Conservation (phyloP, 148 eudicot species). For the Cornus suecica region DNA sequence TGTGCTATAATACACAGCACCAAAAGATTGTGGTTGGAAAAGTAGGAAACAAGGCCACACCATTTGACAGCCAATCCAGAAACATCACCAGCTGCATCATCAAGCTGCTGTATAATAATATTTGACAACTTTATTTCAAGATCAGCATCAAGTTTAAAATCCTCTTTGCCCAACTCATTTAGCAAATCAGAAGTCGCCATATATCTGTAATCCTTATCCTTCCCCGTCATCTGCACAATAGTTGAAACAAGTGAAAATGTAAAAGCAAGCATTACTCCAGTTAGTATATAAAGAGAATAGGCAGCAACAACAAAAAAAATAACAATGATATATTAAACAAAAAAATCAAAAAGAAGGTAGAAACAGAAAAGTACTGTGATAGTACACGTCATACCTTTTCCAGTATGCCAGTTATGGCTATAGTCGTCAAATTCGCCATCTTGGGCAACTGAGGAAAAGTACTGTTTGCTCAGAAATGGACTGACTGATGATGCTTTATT, state of each 20-base stretch:
- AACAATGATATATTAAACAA: too few relatives aligned
- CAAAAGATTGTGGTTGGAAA: not conserved
- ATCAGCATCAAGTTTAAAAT: constrained; percentile 70
- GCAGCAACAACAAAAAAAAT: not conserved
- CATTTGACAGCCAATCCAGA: constrained; percentile 99
- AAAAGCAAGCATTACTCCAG: not conserved
- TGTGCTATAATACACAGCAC: not conserved
- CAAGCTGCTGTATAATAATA: constrained; percentile 84
- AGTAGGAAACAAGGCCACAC: constrained; percentile 31
- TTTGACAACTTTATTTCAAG: constrained; percentile 76
- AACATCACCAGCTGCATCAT: constrained; percentile 95
- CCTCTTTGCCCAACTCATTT: constrained; percentile 85
- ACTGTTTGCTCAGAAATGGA: not conserved
- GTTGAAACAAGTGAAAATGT: not conserved
- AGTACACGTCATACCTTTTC: constrained; percentile 63
- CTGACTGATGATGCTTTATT: not conserved
- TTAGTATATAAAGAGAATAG: not conserved
- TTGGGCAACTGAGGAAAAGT: constrained; percentile 11
- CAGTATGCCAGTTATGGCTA: constrained; percentile 66
- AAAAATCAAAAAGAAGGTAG: too few relatives aligned
- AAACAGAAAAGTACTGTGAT: not conserved
- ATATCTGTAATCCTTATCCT: constrained; percentile 90
- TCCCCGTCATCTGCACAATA: constrained; percentile 66
- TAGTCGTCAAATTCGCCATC: constrained; percentile 74
- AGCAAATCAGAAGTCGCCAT: constrained; percentile 99